These are phyloP conservation scores for Solanum hybrid DNA, from an alignment of 305 asterid genomes.

Conservation along the genomic window DNA sequence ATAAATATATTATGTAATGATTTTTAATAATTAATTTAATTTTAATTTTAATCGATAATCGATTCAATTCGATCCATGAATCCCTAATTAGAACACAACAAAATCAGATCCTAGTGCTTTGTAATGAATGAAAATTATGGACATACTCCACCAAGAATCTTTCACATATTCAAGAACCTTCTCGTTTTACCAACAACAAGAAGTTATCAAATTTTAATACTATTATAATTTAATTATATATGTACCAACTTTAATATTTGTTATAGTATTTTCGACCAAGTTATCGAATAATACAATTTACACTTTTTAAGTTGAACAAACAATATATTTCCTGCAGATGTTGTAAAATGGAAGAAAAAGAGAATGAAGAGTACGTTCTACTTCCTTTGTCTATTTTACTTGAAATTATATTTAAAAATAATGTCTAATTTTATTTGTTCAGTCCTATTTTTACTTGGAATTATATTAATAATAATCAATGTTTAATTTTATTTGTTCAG, in stretches of 20 bases:
- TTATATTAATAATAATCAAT: neutral
- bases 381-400: neutral
- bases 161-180: neutral
- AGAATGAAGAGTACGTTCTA: neutral
- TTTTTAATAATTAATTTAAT: too few species aligned
- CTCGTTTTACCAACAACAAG: neutral
- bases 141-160: neutral
- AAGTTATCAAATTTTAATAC: neutral
- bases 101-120: neutral
- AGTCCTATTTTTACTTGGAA: too few species aligned
- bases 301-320: neutral
- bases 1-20: too few species aligned
- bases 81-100: neutral
- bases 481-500: neutral
- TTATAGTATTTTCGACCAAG: neutral
- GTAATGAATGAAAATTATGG: neutral
- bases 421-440: neutral
- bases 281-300: neutral
- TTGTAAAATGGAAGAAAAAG: neutral
- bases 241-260: neutral
- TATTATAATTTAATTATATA: neutral
- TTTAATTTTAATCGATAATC: too few species aligned
- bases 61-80: neutral
- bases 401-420: too few species aligned
- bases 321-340: neutral